These are phyloP conservation scores for Klebsormidium nitens DNA, from an alignment of 139 green algal genomes.

Conservation along the genomic window DNA sequence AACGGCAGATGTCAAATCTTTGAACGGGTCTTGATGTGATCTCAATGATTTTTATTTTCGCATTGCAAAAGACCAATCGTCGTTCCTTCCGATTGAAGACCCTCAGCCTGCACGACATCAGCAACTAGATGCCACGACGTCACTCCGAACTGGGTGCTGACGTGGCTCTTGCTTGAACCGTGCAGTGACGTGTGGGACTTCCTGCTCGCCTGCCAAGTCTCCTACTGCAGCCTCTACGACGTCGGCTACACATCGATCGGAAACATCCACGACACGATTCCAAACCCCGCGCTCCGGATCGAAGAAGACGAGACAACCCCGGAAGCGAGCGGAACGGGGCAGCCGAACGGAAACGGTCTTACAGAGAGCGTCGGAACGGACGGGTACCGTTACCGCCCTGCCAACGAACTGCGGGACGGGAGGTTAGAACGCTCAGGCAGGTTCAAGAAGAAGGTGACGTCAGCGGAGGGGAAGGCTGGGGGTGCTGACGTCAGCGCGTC, in stretches of 20 bases:
- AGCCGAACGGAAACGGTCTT: neutral
- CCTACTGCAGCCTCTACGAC: constrained; percentile 88
- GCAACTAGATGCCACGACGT: no score
- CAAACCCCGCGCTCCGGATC: constrained; percentile 26
- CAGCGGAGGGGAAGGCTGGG: no score
- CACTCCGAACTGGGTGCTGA: no score
- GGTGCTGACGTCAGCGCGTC: no score
- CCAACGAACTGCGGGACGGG: constrained; percentile 20
- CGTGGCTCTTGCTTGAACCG: no score
- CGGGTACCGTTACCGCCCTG: constrained; percentile 5
- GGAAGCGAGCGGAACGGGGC: neutral
- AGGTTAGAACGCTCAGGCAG: constrained; percentile 14
- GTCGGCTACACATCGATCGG: constrained; percentile 49
- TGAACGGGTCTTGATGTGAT: no score
- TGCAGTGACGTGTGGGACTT: constrained; percentile 76
- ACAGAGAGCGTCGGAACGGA: neutral
- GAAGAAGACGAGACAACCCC: neutral
- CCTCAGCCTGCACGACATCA: no score
- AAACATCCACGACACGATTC: constrained; percentile 24
- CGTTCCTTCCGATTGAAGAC: no score
- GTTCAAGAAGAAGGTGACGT: constrained; percentile 4
- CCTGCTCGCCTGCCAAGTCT: constrained; percentile 48
- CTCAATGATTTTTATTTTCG: no score
- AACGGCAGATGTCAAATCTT: no score
- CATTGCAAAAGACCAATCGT: no score